phyloP scores from a whole-genome alignment of 768 basidiomycete species.

The Hericium alpestre region DNA sequence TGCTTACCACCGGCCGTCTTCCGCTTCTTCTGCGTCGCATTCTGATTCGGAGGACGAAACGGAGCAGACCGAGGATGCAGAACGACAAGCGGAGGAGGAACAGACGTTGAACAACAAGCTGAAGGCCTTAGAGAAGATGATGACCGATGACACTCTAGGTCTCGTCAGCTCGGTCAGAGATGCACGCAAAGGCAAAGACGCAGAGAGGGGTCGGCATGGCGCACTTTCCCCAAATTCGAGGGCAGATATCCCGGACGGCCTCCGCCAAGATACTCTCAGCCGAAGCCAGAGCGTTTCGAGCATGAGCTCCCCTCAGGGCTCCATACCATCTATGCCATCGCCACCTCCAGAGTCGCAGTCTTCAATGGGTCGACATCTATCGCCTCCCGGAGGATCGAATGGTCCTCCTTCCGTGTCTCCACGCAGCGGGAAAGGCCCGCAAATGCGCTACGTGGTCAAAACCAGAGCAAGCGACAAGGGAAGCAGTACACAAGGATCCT shows the following conservation, averaged over 20 bases:
- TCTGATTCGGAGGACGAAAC: conserved; percentile 38
- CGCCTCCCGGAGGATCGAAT: conserved; percentile 3
- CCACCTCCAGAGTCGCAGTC: conserved; percentile 48
- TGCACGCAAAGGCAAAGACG: conserved; percentile 6
- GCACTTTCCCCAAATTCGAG: neutral
- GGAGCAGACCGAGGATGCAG: conserved; percentile 57
- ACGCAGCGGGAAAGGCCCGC: conserved; percentile 6
- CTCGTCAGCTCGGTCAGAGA: conserved; percentile 35
- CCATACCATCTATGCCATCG: conserved; percentile 75
- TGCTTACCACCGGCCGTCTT: conserved; percentile 6
- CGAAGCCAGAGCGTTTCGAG: conserved; percentile 67
- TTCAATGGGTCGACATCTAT: conserved; percentile 12
- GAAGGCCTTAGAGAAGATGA: conserved; percentile 55
- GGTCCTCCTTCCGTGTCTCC: conserved; percentile 1
- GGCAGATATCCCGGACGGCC: conserved; percentile 30
- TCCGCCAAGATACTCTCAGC: conserved; percentile 22
- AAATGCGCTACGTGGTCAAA: conserved; percentile 32
- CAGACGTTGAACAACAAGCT: conserved; percentile 59
- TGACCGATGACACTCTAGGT: conserved; percentile 65
- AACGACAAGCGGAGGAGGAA: conserved; percentile 55
- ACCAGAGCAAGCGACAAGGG: conserved; percentile 37
- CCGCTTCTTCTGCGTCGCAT: conserved; percentile 16
- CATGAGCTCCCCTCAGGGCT: conserved; percentile 62
- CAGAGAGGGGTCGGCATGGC: neutral
- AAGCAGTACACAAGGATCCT: conserved; percentile 60